Conservation (phyloP, 768 basidiomycete genomes). For the Tulasnella calospora region DNA sequence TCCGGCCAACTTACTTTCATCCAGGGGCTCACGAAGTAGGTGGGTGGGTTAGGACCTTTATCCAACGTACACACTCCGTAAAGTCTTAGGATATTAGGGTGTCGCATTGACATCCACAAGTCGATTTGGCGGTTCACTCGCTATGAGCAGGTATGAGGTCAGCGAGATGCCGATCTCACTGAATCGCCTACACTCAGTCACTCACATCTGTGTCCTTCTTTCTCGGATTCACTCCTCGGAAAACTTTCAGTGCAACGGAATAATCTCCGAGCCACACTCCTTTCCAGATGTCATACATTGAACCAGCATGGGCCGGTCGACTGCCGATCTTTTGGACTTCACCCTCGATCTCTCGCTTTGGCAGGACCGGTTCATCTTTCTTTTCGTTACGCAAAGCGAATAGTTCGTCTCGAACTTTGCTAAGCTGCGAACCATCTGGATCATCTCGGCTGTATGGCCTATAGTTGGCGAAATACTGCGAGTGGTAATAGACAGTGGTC, state of each 20-base stretch:
- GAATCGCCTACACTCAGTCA: neutral
- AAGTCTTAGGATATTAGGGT: slow-evolving; percentile 17
- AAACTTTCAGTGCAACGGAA: slow-evolving; percentile 17
- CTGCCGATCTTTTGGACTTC: slow-evolving; percentile 11
- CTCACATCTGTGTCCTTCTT: slow-evolving; percentile 8
- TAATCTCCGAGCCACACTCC: slow-evolving; percentile 20
- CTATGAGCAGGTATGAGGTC: neutral
- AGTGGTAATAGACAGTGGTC: neutral
- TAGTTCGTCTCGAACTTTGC: neutral
- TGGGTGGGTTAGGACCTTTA: neutral
- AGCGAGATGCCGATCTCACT: neutral
- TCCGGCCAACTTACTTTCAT: neutral
- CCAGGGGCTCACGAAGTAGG: slow-evolving; percentile 23
- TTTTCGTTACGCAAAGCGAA: slow-evolving; percentile 13
- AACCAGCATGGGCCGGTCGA: slow-evolving; percentile 21
- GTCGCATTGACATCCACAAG: slow-evolving; percentile 14
- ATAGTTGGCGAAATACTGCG: neutral
- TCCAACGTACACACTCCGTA: slow-evolving; percentile 13
- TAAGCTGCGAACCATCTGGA: neutral
- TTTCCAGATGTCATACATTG: slow-evolving; percentile 20
- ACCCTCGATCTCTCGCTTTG: slow-evolving; percentile 2
- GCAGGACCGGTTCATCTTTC: neutral
- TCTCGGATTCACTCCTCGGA: slow-evolving; percentile 6
- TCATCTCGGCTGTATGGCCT: neutral
- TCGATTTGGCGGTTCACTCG: slow-evolving; percentile 21